Conservation (phyloP, 2,329 filamentous ascomycete genomes). For the Epichloe typhina region DNA sequence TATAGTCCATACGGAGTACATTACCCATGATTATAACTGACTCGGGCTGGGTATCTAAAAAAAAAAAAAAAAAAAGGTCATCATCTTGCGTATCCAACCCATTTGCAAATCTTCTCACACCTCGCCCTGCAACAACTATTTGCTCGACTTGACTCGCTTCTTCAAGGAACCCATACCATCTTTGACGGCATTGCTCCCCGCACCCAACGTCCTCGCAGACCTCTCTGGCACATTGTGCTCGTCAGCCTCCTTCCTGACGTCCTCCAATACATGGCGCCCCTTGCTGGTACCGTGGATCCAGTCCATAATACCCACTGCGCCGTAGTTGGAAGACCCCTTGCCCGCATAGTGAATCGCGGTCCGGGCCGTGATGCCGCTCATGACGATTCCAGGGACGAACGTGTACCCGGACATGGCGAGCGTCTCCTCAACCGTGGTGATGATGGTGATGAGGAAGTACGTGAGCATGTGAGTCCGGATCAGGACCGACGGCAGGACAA, state of each 20-base stretch:
- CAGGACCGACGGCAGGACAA: conserved; percentile 51
- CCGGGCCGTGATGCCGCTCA: conserved; percentile 35
- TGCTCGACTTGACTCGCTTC: conserved; percentile 14
- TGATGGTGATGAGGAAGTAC: conserved; percentile 49
- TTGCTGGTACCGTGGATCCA: conserved; percentile 44
- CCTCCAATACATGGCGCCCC: conserved; percentile 38
- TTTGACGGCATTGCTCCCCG: conserved; percentile 19
- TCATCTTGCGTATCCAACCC: background rate
- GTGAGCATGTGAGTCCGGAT: conserved; percentile 61
- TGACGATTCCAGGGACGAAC: conserved; percentile 38
- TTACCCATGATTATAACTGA: too few species aligned
- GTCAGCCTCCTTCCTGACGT: conserved; percentile 40
- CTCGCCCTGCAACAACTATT: conserved; percentile 8
- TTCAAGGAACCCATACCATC: conserved; percentile 18
- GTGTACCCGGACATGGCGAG: conserved; percentile 56
- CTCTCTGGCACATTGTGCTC: conserved; percentile 39
- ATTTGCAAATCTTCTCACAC: background rate
- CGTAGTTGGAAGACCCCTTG: conserved; percentile 44
- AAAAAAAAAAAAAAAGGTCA: background rate
- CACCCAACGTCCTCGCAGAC: conserved; percentile 19
- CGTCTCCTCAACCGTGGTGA: conserved; percentile 54
- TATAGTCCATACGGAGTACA: too few species aligned
- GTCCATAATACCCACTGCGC: conserved; percentile 49
- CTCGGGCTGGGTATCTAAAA: background rate
- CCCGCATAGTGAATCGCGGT: conserved; percentile 32